Base-by-base conservation (phyloP, 108 stramenopile genomes). In the Conticribra guillardii region DNA sequence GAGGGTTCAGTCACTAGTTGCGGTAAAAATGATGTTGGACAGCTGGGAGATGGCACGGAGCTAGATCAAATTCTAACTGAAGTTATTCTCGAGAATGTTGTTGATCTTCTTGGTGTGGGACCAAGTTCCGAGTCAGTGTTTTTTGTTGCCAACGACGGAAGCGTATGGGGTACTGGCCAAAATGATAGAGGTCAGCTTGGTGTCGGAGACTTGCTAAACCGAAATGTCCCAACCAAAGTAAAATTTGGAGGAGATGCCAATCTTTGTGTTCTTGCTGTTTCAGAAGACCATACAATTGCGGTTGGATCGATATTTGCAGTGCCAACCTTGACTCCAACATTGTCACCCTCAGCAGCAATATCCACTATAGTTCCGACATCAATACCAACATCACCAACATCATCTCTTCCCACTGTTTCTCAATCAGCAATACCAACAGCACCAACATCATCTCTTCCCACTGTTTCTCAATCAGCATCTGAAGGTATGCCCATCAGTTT, bases 1-100 rank as follows among this genome's bases (percentile, higher is more conserved):
- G 71, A 65, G 52, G 73, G 46, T 41, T 51, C 60, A 9, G 84
- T 81, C 33, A 70, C 73, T 34, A 60, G 67, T 29, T 85, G 81
- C 62, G 78, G 84, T 5, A 73, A 63, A 29, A 67, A 82, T 28
- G 69, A 85, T 44, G 50, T 53, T 58, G 78, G 69, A 27, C 64
- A 73, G 54, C 72, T 73, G 15, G 72, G 72, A 2, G 64, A 73
- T 41, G 72, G 67, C 16, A 52, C 72, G 21, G 69, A 66, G 47
- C 21, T 66, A 29, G 66, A 67, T 49, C 4, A 23, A 32, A 24
- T 68, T 27, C 14, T 69, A 26, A 32, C 51, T 34, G 48, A 37
- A 17, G 63, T 61, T 27, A 54, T 29, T 1, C 9, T 34, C 19
- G 55, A 49, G 34, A 26, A 48, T 49, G 55, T 64, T 1, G 55